Conservation (phyloP, 345 rosid species). For the Dipteronia dyeriana region DNA sequence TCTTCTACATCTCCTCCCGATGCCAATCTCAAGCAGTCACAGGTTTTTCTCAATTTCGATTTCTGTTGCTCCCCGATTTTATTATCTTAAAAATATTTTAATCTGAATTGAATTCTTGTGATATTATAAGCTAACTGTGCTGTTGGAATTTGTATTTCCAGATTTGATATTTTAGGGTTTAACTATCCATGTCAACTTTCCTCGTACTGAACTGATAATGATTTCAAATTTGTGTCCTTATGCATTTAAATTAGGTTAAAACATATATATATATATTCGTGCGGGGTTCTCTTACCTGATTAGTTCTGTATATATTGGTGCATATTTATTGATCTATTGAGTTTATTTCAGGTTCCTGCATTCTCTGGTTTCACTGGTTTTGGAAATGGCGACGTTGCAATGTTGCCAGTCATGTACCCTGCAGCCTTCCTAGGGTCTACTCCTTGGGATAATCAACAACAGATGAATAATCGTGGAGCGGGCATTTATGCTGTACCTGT, state of each 20-base stretch:
- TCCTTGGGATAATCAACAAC: constrained; percentile 58
- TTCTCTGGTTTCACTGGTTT: constrained; percentile 39
- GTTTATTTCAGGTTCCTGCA: constrained; percentile 40
- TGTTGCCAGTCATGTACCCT: constrained; percentile 67
- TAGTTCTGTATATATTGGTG: no score
- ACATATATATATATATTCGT: neutral
- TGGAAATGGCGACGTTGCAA: constrained; percentile 52
- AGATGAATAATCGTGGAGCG: constrained; percentile 59
- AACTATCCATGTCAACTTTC: neutral
- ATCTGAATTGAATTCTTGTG: neutral
- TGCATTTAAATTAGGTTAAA: neutral
- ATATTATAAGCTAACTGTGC: neutral
- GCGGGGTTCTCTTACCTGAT: no score
- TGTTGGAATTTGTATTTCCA: no score
- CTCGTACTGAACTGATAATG: neutral
- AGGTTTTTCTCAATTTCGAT: constrained; percentile 36
- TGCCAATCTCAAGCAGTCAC: constrained; percentile 34
- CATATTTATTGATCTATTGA: neutral
- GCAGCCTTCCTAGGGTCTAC: constrained; percentile 44
- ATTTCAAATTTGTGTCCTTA: neutral
- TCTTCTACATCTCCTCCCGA: constrained; percentile 29
- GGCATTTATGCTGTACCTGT: constrained; percentile 90
- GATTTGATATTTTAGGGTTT: neutral
- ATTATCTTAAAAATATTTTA: neutral
- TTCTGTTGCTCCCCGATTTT: neutral